These are phyloP conservation scores for Coemansia sp. DNA, from an alignment of 192 early-diverging fungal genomes.

Conservation along the genomic window DNA sequence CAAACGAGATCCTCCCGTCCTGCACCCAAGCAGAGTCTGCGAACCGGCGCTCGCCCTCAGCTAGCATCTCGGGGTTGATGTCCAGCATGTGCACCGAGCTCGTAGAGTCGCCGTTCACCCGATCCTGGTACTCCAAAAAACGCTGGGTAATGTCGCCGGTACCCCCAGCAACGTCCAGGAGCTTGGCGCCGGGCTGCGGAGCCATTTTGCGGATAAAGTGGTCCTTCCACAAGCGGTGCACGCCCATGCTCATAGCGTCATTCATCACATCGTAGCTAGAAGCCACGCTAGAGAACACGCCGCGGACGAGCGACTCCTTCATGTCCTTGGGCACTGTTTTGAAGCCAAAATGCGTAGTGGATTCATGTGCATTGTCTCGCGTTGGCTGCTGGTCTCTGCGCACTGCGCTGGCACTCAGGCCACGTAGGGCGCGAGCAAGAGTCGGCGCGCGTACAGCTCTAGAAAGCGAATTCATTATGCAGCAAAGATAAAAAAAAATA, in stretches of 20 bases:
- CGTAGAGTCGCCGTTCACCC: slow-evolving; percentile 59
- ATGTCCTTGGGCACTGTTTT: slow-evolving; percentile 77
- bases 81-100: slow-evolving; percentile 82
- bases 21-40: slow-evolving; percentile 32
- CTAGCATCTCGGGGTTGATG: slow-evolving; percentile 96
- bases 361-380: not conserved
- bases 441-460: not conserved
- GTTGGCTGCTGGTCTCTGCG: not conserved
- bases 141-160: slow-evolving; percentile 97
- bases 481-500: not conserved
- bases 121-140: slow-evolving; percentile 82
- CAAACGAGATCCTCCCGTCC: slow-evolving; percentile 67
- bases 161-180: slow-evolving; percentile 97
- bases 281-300: slow-evolving; percentile 93
- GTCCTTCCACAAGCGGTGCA: slow-evolving; percentile 97
- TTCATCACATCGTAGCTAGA: slow-evolving; percentile 98
- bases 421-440: not conserved
- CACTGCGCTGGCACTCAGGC: not conserved
- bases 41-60: slow-evolving; percentile 80
- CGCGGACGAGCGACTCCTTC: slow-evolving; percentile 86
- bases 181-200: slow-evolving; percentile 73
- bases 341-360: slow-evolving; percentile 92
- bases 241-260: slow-evolving; percentile 90
- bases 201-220: slow-evolving; percentile 82
- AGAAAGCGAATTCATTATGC: not conserved